Conservation (phyloP, 2,329 filamentous ascomycete species). For the Neopestalotiopsis clavispora region DNA sequence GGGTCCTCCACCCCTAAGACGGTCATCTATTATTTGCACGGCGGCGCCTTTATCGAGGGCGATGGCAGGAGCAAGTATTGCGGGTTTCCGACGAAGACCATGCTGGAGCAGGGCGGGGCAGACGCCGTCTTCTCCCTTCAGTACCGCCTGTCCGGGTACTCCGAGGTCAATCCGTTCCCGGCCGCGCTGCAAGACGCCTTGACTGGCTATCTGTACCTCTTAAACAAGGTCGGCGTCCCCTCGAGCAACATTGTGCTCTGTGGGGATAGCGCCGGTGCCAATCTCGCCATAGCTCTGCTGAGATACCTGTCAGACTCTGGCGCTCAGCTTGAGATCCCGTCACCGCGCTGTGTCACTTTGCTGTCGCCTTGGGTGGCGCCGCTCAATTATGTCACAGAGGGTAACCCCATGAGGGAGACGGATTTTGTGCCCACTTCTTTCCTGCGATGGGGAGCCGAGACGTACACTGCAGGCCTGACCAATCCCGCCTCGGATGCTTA, state of each 20-base stretch:
- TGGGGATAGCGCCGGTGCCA: slow-evolving; percentile 56
- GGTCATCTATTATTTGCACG: slow-evolving; percentile 53
- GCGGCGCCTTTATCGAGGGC: slow-evolving; percentile 51
- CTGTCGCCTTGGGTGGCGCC: slow-evolving; percentile 34
- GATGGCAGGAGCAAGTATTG: slow-evolving; percentile 46
- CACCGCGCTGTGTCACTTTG: slow-evolving; percentile 44
- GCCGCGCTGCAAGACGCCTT: slow-evolving; percentile 55
- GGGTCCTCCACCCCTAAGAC: slow-evolving; percentile 16
- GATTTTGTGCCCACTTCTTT: slow-evolving; percentile 7
- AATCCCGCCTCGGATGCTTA: slow-evolving; percentile 29
- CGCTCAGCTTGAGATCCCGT: slow-evolving; percentile 33
- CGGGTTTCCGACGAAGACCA: slow-evolving; percentile 36
- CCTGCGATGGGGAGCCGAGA: neutral
- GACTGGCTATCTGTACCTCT: slow-evolving; percentile 49
- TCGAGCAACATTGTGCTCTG: slow-evolving; percentile 46
- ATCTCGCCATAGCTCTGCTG: slow-evolving; percentile 48
- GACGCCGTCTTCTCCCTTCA: slow-evolving; percentile 37
- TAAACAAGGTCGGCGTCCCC: slow-evolving; percentile 42
- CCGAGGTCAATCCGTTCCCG: slow-evolving; percentile 48
- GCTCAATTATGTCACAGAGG: neutral
- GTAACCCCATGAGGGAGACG: slow-evolving; percentile 19
- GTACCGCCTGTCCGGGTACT: neutral
- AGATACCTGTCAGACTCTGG: slow-evolving; percentile 50
- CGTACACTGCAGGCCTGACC: slow-evolving; percentile 35
- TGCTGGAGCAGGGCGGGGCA: slow-evolving; percentile 40